phyloP scores from a whole-genome alignment of 2,329 filamentous ascomycete species.

The Dactylellina cionopaga region DNA sequence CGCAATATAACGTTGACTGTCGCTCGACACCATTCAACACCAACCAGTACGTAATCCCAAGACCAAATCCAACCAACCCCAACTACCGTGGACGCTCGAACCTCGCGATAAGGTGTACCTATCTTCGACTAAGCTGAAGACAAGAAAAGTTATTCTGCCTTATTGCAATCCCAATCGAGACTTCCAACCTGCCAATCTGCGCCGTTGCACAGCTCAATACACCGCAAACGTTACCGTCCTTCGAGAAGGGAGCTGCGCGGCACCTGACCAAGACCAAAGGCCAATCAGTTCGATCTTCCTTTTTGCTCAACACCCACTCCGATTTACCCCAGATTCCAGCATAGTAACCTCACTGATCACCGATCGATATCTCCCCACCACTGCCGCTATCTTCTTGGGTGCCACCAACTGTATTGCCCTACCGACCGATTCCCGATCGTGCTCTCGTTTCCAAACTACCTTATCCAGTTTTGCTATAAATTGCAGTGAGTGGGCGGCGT shows the following conservation, averaged over 20 bases:
- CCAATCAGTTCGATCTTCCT: slow-evolving; percentile 31
- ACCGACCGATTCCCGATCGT: too few species aligned
- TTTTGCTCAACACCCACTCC: slow-evolving; percentile 19
- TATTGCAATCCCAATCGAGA: not conserved
- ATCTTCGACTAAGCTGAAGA: too few species aligned
- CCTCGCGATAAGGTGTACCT: too few species aligned
- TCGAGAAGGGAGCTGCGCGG: slow-evolving; percentile 4
- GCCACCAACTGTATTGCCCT: too few species aligned
- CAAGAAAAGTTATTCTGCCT: not conserved
- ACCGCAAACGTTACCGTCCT: slow-evolving; percentile 15
- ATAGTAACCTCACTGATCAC: slow-evolving; percentile 1
- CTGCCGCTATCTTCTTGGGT: too few species aligned
- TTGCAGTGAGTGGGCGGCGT: slow-evolving; percentile 10
- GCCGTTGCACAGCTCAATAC: not conserved
- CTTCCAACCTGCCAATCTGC: not conserved
- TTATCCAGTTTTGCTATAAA: slow-evolving; percentile 24
- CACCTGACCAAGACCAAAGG: slow-evolving; percentile 3
- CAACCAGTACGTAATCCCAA: slow-evolving; percentile 25
- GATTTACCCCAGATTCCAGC: slow-evolving; percentile 28
- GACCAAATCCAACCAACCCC: too few species aligned
- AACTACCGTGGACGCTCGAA: slow-evolving; percentile 10
- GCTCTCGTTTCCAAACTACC: too few species aligned
- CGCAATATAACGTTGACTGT: slow-evolving; percentile 2
- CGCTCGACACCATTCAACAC: slow-evolving; percentile 16
- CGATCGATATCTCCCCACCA: too few species aligned